A percentile compares a stretch with the other conserved stretches of the same genome.
phyloP scores from a whole-genome alignment of 768 basidiomycete genomes.

The Hydnum rufescens region DNA sequence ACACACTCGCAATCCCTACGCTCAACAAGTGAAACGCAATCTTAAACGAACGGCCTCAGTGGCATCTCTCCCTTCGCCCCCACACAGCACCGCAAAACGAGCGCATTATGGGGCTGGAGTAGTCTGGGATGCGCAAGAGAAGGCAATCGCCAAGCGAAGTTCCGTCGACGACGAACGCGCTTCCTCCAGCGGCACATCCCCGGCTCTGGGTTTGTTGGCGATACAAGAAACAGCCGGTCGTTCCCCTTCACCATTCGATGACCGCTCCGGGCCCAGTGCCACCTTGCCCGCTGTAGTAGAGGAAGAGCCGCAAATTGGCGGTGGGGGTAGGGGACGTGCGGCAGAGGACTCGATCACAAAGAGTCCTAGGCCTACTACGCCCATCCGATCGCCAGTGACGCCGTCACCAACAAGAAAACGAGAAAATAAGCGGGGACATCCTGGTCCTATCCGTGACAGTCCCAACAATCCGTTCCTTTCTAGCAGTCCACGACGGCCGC shows the following conservation, averaged over 20 bases:
- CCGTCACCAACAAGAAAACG: neutral
- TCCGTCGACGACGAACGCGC: neutral
- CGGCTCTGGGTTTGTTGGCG: neutral
- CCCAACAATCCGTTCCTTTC: constrained; percentile 52
- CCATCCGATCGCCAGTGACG: neutral
- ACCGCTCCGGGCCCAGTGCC: too few species aligned
- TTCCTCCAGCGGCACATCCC: neutral
- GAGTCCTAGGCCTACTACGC: neutral
- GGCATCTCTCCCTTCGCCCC: constrained; percentile 1
- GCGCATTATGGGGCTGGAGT: neutral
- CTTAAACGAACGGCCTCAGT: neutral
- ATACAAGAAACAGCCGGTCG: constrained; percentile 25
- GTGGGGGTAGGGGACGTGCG: neutral
- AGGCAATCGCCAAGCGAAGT: neutral
- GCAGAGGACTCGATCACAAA: neutral
- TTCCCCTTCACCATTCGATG: constrained; percentile 52
- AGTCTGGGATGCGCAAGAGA: neutral
- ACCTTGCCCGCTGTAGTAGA: too few species aligned
- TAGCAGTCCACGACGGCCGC: constrained; percentile 17
- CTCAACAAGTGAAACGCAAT: neutral
- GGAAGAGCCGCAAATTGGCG: neutral
- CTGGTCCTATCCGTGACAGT: constrained; percentile 38
- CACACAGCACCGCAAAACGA: neutral
- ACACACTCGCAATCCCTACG: constrained; percentile 3
- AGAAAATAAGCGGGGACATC: neutral